These are phyloP conservation scores for Microthlaspi erraticum DNA, from an alignment of 345 rosid species.

Conservation along the genomic window DNA sequence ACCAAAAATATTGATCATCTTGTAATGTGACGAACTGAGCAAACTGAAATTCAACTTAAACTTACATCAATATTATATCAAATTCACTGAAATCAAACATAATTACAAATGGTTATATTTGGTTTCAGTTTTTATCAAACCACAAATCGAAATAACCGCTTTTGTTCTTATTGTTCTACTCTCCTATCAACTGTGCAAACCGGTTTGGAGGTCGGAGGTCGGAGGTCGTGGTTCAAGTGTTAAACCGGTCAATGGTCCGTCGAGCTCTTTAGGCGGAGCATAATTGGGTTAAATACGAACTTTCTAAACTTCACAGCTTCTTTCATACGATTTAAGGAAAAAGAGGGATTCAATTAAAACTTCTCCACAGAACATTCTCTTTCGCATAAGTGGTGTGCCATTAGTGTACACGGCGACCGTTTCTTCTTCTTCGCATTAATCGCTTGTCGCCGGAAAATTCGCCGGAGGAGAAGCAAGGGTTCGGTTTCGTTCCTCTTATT, in stretches of 20 bases:
- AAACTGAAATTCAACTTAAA: no score
- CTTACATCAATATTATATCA: no score
- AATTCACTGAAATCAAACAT: no score
- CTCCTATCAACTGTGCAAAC: neutral
- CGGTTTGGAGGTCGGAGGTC: neutral
- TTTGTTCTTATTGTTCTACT: no score
- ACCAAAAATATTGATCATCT: no score
- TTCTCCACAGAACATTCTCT: conserved; percentile 5
- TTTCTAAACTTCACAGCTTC: neutral
- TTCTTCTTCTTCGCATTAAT: conserved; percentile 35
- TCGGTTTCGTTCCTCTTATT: conserved; percentile 17
- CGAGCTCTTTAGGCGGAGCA: neutral
- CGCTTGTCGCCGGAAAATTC: conserved; percentile 29
- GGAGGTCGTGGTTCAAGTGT: no score
- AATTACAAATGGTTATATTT: no score
- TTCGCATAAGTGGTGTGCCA: neutral
- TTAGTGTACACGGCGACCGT: conserved; percentile 34
- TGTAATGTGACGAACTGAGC: no score
- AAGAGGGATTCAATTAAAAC: conserved; percentile 25
- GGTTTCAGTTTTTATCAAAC: no score
- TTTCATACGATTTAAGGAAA: conserved; percentile 1
- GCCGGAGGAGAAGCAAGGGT: conserved; percentile 37
- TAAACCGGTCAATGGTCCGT: neutral
- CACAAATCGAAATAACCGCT: no score
- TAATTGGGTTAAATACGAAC: neutral